Conservation (phyloP, 345 rosid genomes). For the Eucalyptus globulus region DNA sequence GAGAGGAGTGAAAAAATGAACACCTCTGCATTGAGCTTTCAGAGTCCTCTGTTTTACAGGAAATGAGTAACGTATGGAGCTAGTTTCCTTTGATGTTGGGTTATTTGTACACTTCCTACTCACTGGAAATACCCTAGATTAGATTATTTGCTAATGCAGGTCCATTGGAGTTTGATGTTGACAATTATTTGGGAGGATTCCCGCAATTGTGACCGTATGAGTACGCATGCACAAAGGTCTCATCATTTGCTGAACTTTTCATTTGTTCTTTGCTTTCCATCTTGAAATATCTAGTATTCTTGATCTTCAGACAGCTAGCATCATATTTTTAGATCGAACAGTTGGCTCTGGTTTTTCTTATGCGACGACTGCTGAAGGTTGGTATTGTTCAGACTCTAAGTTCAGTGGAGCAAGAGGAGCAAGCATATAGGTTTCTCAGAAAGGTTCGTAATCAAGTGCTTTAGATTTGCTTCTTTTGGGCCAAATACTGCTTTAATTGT, state of each 20-base stretch:
- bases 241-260: not conserved
- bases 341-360: conserved; percentile 18
- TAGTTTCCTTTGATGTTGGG: not conserved
- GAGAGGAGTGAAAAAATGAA: not conserved
- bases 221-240: conserved; percentile 4
- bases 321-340: conserved; percentile 9
- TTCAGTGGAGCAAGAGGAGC: conserved; percentile 4
- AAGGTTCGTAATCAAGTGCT: not conserved
- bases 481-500: too few species aligned
- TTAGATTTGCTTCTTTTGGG: too few species aligned
- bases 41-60: not conserved
- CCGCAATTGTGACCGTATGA: not conserved
- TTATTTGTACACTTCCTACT: not conserved
- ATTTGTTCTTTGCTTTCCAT: not conserved
- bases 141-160: not conserved
- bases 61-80: not conserved
- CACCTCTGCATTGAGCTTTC: not conserved
- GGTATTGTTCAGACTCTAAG: conserved; percentile 3
- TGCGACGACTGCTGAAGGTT: not conserved
- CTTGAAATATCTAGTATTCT: not conserved
- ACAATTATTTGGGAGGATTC: not conserved
- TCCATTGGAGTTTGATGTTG: not conserved
- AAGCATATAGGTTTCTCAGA: conserved; percentile 2
- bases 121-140: not conserved
- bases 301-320: not conserved